Conservation (phyloP, 2,329 filamentous ascomycete genomes). For the Paecilomyces dactylethromorphus region DNA sequence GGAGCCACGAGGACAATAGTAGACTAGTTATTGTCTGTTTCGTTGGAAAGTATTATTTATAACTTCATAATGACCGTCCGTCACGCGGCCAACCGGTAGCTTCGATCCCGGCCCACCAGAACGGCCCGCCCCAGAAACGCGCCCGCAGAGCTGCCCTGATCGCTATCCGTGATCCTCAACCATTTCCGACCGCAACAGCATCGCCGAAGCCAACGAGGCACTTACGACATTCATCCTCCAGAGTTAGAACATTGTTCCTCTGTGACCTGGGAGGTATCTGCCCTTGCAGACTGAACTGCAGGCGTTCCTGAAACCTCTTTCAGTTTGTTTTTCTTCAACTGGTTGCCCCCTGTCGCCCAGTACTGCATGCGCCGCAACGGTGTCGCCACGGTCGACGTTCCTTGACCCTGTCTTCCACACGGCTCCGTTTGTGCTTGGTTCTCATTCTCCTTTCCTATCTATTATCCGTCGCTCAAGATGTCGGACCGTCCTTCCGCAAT, state of each 20-base stretch:
- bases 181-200: background rate
- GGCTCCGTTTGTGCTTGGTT: background rate
- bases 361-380: background rate
- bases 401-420: background rate
- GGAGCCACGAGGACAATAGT: background rate
- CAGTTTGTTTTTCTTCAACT: background rate
- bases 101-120: background rate
- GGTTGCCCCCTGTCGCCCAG: background rate
- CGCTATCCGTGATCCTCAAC: background rate
- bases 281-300: background rate
- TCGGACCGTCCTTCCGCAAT: slow-evolving; percentile 17
- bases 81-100: background rate
- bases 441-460: slow-evolving; percentile 20
- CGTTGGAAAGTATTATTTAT: background rate
- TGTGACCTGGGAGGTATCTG: background rate
- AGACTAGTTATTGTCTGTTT: background rate
- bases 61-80: background rate
- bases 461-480: slow-evolving; percentile 18
- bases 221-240: background rate
- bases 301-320: background rate
- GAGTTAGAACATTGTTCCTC: background rate
- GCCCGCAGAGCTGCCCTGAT: background rate
- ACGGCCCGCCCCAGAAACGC: background rate
- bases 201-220: background rate
- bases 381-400: background rate